A percentile compares a stretch with the other conserved stretches of the same genome.
Evolutionary conservation across 176 grass and related monocot species (phyloP).

Genomic region (Musa beccarii): DNA sequence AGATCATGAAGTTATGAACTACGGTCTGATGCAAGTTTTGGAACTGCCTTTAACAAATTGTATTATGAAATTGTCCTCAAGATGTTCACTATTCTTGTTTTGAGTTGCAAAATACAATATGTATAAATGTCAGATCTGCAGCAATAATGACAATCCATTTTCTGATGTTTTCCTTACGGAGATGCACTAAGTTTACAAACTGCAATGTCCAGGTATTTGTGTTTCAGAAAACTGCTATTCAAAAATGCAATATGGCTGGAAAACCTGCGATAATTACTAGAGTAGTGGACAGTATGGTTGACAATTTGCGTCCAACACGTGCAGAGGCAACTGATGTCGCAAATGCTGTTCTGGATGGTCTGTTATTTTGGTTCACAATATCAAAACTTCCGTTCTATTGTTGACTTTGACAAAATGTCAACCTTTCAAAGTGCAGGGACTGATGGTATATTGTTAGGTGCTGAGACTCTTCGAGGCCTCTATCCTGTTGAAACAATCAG

Average conservation of each 20-base stretch:
- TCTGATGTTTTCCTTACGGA: too few relatives aligned
- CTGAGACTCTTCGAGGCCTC: slow-evolving; percentile 80
- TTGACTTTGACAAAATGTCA: slow-evolving; percentile 4
- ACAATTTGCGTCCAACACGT: slow-evolving; percentile 91
- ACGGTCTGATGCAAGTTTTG: too few relatives aligned
- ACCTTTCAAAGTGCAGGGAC: slow-evolving; percentile 40
- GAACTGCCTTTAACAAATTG: too few relatives aligned
- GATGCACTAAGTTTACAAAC: too few relatives aligned
- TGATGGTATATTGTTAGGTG: slow-evolving; percentile 94
- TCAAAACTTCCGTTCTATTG: neutral
- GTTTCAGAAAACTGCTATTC: slow-evolving; percentile 74
- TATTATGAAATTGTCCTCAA: too few relatives aligned
- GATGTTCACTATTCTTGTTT: too few relatives aligned
- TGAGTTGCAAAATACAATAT: too few relatives aligned
- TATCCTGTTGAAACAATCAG: slow-evolving; percentile 88
- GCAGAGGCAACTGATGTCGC: slow-evolving; percentile 97
- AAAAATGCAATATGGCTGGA: slow-evolving; percentile 77
- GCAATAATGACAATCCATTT: too few relatives aligned
- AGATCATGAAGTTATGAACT: too few relatives aligned
- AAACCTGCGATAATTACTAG: slow-evolving; percentile 87
- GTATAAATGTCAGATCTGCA: too few relatives aligned
- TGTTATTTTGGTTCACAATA: neutral
- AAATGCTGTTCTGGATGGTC: slow-evolving; percentile 95
- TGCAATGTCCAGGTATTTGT: slow-evolving; percentile 63
- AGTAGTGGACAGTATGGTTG: slow-evolving; percentile 95